Conservation (phyloP, 2,329 filamentous ascomycete species). For the Geoglossum cookeanum region DNA sequence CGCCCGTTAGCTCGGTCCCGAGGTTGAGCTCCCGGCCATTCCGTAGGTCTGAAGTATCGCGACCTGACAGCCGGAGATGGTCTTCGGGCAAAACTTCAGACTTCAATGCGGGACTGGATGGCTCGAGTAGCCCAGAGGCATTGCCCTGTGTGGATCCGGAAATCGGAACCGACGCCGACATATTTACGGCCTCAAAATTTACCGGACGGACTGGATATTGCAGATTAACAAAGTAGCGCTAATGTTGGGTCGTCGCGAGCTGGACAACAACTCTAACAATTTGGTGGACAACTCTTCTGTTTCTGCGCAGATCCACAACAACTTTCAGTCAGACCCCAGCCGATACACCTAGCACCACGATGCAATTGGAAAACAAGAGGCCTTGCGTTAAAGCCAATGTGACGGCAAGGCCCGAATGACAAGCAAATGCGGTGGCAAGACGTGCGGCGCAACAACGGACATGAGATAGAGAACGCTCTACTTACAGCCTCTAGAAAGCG, state of each 20-base stretch:
- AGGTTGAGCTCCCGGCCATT: neutral
- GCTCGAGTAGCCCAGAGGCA: neutral
- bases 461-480: neutral
- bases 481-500: neutral
- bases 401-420: neutral
- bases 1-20: neutral
- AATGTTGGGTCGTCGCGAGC: neutral
- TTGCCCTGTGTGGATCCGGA: neutral
- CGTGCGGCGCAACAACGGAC: neutral
- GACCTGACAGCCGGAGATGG: neutral
- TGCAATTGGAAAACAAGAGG: too few relatives aligned
- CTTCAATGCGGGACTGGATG: neutral
- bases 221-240: neutral
- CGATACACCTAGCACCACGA: too few relatives aligned
- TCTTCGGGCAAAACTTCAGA: neutral
- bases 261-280: neutral
- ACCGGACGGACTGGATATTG: neutral
- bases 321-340: too few relatives aligned
- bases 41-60: neutral
- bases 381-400: neutral
- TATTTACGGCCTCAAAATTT: neutral
- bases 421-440: neutral
- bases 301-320: too few relatives aligned
- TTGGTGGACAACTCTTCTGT: neutral
- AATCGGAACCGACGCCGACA: neutral